phyloP scores from a whole-genome alignment of 805 yeast species.

The Saccharomycopsis sp. region DNA sequence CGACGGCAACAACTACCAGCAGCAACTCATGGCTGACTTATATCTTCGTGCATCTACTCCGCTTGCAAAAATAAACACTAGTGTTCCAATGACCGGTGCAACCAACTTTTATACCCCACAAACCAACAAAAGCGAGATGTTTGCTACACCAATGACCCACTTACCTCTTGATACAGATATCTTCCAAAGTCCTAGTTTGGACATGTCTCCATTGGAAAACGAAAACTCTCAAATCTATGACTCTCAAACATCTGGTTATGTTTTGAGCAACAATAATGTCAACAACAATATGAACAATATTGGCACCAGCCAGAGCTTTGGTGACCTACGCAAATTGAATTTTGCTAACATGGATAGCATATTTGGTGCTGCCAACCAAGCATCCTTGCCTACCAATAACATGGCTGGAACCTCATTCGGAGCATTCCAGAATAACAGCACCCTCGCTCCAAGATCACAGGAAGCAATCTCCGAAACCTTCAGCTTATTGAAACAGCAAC shows the following conservation, averaged over 20 bases:
- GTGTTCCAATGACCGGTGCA: neutral
- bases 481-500: constrained; percentile 2
- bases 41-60: neutral
- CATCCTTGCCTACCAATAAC: neutral
- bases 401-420: neutral
- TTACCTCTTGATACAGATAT: neutral
- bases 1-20: neutral
- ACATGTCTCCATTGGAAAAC: constrained; percentile 20
- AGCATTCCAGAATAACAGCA: neutral
- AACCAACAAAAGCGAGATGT: constrained; percentile 4
- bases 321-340: neutral
- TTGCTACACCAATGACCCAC: constrained; percentile 16
- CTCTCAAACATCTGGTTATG: neutral
- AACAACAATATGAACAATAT: constrained; percentile 2
- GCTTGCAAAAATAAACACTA: neutral
- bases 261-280: constrained; percentile 3
- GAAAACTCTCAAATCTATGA: neutral
- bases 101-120: neutral
- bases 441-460: constrained; percentile 14
- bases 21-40: constrained; percentile 1
- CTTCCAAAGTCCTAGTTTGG: constrained; percentile 9
- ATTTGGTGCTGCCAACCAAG: constrained; percentile 3
- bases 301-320: neutral
- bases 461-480: constrained; percentile 8
- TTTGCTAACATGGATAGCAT: constrained; percentile 11